Evolutionary conservation across 306 rosid species (phyloP), one percentile per base, ranked within the genome.

Genomic region (Pyrus betulifolia): DNA sequence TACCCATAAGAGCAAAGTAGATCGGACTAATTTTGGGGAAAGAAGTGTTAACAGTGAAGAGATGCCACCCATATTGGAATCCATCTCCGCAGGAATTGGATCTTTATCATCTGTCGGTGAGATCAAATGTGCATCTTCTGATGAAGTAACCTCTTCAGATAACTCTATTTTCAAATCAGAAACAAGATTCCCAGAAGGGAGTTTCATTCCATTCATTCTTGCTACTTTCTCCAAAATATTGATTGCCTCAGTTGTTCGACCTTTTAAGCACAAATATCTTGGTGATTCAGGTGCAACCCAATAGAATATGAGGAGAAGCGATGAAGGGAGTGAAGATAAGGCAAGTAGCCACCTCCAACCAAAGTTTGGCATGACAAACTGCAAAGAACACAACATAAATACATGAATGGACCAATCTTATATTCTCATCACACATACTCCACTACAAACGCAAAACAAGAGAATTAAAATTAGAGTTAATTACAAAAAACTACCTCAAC

Each of bases 311-410:
- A 95, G 97, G 69, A 95, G 99, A 76, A 90, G 86, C 14, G 90
- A 80, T 5, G 99, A 87, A 35, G 99, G 99, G 68, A 95, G 76
- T 49, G 97, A 80, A 74, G 99, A 95, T 35, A 92, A 76, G 40
- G 87, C 97, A 82, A 95, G 97, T 69, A 92, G 86, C 97, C 97
- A 92, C 86, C 99, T 95, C 99, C 99, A 92, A 61, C 99, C 99
- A 76, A 95, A 76, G 66, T 70, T 86, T 76, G 99, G 99, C 99
- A 95, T 92, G 84, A 95, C 80, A 82, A 87, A 72, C 99, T 95
- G 92, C 85, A 84, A 82, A 59, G 68, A 76, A 78, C 38, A 74
- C 77, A 76, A 76, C 57, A 82, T 74, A 75, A 59, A 15, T 35
- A 74, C 65, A 81, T 79, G 52, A 81, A 80, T 76, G 35, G 4